Evolutionary conservation across 257 asterid species (phyloP), one percentile per base, ranked within the genome.

Genomic region (Solanum neorickii): DNA sequence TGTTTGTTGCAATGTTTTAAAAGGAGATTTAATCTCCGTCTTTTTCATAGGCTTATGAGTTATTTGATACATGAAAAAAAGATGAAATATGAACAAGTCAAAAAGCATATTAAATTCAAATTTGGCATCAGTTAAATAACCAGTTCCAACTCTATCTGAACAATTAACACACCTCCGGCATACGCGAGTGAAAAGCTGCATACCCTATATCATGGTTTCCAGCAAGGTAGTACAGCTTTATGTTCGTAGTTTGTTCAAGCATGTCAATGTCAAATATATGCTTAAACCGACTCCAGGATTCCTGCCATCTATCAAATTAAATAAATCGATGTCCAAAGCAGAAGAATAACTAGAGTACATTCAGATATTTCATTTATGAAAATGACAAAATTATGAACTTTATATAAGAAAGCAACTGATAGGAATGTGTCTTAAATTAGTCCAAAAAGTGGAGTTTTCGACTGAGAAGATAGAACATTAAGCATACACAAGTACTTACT

Each of bases 151-250:
- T 82, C 44, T 18, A 80, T 80, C 29, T 78, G 88, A 86, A 85
- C 27, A 85, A 59, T 62, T 62, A 44, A 72, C 89, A 37, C 89
- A 97, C 99, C 96, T 94, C 94, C 25, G 98, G 96, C 87, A 89
- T 88, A 42, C 60, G 94, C 44, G 97, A 91, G 92, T 88, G 91
- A 87, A 90, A 87, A 92, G 96, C 94, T 56, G 96, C 87, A 86
- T 97, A 97, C 39, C 99, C 99, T 37, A 90, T 91, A 87, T 97
- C 99, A 92, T 97, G 99, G 92, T 97, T 97, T 86, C 99, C 99
- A 86, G 95, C 88, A 83, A 97, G 94, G 89, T 92, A 93, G 90
- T 90, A 84, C 60, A 92, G 87, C 90, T 93, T 90, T 37, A 88
- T 82, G 77, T 91, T 93, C 89, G 93, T 87, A 85, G 89, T 87